phyloP scores from a whole-genome alignment of 2,329 filamentous ascomycete species.

The Aspergillus pseudoglaucus region DNA sequence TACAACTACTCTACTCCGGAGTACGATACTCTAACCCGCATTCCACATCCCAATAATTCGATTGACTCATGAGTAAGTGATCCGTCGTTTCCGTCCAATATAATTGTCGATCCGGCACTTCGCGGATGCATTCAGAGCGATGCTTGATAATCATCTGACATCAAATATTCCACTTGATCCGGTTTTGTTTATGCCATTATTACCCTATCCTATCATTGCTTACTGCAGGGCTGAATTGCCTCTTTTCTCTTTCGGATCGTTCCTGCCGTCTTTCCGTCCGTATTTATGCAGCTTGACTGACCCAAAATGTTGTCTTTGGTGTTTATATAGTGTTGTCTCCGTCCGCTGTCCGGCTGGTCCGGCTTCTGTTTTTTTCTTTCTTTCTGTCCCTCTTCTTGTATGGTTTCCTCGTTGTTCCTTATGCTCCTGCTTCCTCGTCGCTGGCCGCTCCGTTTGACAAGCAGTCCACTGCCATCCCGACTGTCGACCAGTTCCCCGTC shows the following conservation, averaged over 20 bases:
- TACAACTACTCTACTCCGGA: background rate
- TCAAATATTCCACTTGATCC: background rate
- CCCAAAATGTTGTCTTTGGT: too few species aligned
- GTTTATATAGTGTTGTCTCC: constrained; percentile 17
- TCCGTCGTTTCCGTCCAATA: background rate
- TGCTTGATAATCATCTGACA: constrained; percentile 6
- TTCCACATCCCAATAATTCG: background rate
- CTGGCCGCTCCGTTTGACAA: constrained; percentile 3
- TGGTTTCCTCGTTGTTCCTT: constrained; percentile 2
- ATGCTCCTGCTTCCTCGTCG: constrained; percentile 2
- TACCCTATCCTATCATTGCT: too few species aligned
- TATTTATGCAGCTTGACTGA: too few species aligned
- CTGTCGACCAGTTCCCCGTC: background rate
- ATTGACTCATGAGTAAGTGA: background rate
- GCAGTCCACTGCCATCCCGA: background rate
- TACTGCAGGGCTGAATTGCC: background rate
- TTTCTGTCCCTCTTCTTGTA: constrained; percentile 3
- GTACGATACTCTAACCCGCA: background rate
- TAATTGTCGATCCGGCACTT: constrained; percentile 9
- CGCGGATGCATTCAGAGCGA: constrained; percentile 14
- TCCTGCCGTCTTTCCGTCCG: constrained; percentile 5
- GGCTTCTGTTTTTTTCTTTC: constrained; percentile 5
- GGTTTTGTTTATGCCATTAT: constrained; percentile 2
- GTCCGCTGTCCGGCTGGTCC: constrained; percentile 8
- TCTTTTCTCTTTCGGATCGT: background rate